These are phyloP conservation scores for Buxus sempervirens DNA, from an alignment of 164 flowering plant genomes.

Conservation along the genomic window DNA sequence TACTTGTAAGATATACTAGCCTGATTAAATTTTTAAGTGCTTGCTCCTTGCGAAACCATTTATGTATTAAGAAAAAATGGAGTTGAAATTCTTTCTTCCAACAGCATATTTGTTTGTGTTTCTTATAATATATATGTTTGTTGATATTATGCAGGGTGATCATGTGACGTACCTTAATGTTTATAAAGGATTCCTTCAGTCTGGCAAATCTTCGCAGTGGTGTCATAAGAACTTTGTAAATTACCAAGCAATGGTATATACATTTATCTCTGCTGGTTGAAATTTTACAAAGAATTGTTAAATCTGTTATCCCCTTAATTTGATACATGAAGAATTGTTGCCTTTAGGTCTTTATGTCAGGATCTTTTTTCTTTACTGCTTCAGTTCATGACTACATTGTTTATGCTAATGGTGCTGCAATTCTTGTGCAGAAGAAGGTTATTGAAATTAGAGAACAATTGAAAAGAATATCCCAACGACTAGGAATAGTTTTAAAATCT, in stretches of 20 bases:
- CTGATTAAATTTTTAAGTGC: no score
- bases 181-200: constrained; percentile 82
- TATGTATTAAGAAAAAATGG: no score
- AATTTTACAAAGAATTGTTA: no score
- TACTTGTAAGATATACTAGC: no score
- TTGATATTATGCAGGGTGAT: constrained; percentile 72
- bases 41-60: no score
- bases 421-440: constrained; percentile 42
- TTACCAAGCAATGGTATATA: constrained; percentile 89
- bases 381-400: neutral
- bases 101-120: neutral
- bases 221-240: constrained; percentile 87
- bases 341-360: neutral
- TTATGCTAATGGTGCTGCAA: neutral
- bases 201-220: constrained; percentile 93
- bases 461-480: constrained; percentile 53
- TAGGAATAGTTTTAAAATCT: constrained; percentile 77
- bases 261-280: neutral
- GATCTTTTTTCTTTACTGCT: neutral
- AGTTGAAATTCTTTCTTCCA: no score
- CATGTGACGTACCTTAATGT: constrained; percentile 91
- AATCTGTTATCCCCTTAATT: neutral
- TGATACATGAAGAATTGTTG: neutral
- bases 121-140: neutral
- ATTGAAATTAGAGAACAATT: constrained; percentile 83